These are phyloP conservation scores for Musa acuminata DNA, from an alignment of 176 grass and related monocot species.

Conservation along the genomic window DNA sequence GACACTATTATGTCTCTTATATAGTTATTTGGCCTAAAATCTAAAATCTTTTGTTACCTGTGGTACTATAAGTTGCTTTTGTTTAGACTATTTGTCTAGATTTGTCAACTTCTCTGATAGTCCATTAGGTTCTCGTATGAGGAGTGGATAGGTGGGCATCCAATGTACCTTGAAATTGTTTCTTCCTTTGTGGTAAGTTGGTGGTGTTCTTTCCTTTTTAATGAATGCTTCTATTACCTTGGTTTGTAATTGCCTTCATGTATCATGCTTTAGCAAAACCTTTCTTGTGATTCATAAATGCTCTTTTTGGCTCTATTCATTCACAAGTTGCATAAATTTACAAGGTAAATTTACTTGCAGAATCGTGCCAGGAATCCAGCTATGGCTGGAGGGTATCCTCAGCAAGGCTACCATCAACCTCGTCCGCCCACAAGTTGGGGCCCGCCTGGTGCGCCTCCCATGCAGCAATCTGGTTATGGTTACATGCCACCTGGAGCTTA, in stretches of 20 bases:
- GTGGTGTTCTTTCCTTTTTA: constrained; percentile 42
- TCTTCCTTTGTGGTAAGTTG: constrained; percentile 61
- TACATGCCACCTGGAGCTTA: constrained; percentile 9
- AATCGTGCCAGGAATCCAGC: constrained; percentile 57
- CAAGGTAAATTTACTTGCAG: constrained; percentile 62
- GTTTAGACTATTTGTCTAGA: constrained; percentile 44
- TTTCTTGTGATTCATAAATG: constrained; percentile 28
- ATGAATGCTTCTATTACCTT: constrained; percentile 28
- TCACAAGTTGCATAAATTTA: constrained; percentile 35
- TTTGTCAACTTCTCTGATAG: constrained; percentile 53
- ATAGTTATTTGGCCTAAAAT: neutral
- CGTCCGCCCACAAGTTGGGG: neutral
- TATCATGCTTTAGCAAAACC: constrained; percentile 26
- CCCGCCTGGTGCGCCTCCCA: neutral
- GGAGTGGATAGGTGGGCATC: constrained; percentile 84
- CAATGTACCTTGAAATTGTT: constrained; percentile 52
- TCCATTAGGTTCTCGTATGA: constrained; percentile 69
- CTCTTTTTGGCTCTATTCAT: constrained; percentile 22
- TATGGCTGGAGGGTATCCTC: constrained; percentile 77
- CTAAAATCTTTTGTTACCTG: constrained; percentile 27
- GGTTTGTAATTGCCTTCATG: constrained; percentile 26
- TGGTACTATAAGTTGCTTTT: constrained; percentile 24
- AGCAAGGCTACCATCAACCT: constrained; percentile 28
- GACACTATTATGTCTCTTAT: neutral
- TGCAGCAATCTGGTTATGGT: constrained; percentile 16